Base-by-base conservation (phyloP, 495 filamentous ascomycete genomes). In the Niebla homalea region DNA sequence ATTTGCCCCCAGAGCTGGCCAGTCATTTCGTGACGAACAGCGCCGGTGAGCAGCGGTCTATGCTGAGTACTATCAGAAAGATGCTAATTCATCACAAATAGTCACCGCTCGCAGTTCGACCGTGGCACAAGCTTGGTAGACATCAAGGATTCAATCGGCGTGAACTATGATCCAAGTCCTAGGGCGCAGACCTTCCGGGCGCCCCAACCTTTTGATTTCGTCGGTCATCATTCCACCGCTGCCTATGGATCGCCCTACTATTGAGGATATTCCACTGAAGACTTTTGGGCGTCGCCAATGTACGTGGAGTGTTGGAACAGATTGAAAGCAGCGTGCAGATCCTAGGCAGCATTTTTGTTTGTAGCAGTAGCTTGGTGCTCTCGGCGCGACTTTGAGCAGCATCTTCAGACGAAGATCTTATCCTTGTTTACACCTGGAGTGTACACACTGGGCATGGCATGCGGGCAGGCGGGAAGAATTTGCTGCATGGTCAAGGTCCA, bases 21-120 rank as follows among this genome's bases (percentile, higher is more conserved):
- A 85, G 58, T 79, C 84, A 54, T 77, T 79, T 57, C 79, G 83
- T 18, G 80, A 85, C 53, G 82, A 85, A 62, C 82, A 86, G 62
- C 81, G 83, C 51, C 80, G 81, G 45, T 48, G 16, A 36, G 45
- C 21, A 18, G 15, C 15, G 4, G 19, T 48, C 25, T 14, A 16
- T 36, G 18, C 21, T 12, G 29, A 12, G 29, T 32, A 32, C 29
- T 32, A 7, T 32, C 29, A 11, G 8, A n/a, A 32, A 10, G 5
- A 11, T 32, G 8, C 29, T 32, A 8, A 32, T 8, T 12, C 29
- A 2, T 12, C n/a, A 26, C 16, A 36, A 18, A 6, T 16, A 48
- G 45, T 45, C 81, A 82, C 52, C 81, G 80, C 40, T 87, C 84
- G 32, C 83, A 85, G 57, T 88, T 73, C 61, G 84, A 88, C 55